A percentile compares a stretch with the other conserved stretches of the same genome.
Evolutionary conservation across 257 asterid genomes (phyloP).

Genomic region (Echium plantagineum): DNA sequence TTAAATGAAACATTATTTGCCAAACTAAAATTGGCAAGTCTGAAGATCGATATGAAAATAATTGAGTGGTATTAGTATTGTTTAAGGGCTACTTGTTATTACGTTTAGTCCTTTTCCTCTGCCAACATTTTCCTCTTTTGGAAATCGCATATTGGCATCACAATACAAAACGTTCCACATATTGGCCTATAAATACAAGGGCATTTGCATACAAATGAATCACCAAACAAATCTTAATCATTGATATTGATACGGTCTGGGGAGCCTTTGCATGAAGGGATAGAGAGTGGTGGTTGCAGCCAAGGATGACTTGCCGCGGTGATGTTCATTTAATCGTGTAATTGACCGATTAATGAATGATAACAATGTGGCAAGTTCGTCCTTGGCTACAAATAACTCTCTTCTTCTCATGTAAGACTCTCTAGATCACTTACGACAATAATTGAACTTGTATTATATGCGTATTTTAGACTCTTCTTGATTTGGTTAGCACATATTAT

Average conservation of each 20-base stretch:
- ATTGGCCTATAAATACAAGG: no score
- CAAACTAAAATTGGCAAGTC: not conserved
- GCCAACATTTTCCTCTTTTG: not conserved
- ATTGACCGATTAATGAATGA: no score
- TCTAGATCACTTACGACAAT: not conserved
- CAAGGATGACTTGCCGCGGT: constrained; percentile 2
- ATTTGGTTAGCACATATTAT: no score
- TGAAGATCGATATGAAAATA: not conserved
- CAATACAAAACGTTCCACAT: no score
- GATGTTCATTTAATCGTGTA: not conserved
- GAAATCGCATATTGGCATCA: no score
- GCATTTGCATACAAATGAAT: no score
- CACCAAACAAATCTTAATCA: no score
- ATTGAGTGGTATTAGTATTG: no score
- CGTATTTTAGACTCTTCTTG: no score
- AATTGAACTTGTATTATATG: no score
- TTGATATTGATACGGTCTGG: not conserved
- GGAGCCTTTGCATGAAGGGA: not conserved
- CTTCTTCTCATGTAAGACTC: not conserved
- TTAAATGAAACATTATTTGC: not conserved
- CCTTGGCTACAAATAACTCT: constrained; percentile 1
- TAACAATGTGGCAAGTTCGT: not conserved
- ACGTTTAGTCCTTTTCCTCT: no score
- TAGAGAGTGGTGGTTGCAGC: constrained; percentile 3
- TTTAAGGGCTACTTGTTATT: no score